Evolutionary conservation across 768 basidiomycete species (phyloP).

Genomic region (Agaricus sinodeliciosus): DNA sequence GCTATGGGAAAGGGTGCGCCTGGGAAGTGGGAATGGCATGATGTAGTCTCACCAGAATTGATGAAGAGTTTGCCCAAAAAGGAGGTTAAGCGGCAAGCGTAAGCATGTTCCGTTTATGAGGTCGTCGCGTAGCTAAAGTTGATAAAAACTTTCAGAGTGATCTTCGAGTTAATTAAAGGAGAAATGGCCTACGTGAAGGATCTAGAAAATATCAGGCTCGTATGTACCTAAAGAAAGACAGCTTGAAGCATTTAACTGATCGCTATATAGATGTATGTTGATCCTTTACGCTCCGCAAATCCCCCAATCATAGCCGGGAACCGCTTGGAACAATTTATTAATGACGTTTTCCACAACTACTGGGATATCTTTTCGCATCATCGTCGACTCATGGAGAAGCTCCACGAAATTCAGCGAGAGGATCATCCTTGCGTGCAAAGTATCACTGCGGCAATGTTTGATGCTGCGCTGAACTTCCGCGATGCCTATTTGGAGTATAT

Average conservation of each 20-base stretch:
- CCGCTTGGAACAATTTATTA: constrained; percentile 68
- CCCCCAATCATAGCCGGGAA: constrained; percentile 75
- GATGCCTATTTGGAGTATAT: constrained; percentile 92
- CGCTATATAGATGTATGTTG: constrained; percentile 8
- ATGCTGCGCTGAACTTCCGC: constrained; percentile 88
- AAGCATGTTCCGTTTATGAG: not conserved
- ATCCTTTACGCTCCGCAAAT: constrained; percentile 59
- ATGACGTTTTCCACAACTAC: constrained; percentile 88
- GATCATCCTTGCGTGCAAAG: constrained; percentile 75
- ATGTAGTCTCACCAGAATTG: constrained; percentile 65
- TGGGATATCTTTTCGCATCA: constrained; percentile 71
- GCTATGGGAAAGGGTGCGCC: constrained; percentile 80
- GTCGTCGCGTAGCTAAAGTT: not conserved
- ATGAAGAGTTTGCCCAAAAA: constrained; percentile 56
- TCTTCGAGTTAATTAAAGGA: constrained; percentile 92
- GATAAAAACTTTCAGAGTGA: constrained; percentile 45
- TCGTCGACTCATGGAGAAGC: constrained; percentile 64
- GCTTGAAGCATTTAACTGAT: not conserved
- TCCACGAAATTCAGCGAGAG: constrained; percentile 85
- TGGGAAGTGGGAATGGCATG: constrained; percentile 85
- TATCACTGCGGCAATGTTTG: constrained; percentile 78
- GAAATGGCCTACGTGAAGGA: constrained; percentile 96
- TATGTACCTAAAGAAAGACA: constrained; percentile 26
- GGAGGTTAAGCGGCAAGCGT: constrained; percentile 47
- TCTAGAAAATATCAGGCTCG: constrained; percentile 77